Evolutionary conservation across 1,139 yeast species (phyloP).

Genomic region (Nadsonia starkeyi-henricii): DNA sequence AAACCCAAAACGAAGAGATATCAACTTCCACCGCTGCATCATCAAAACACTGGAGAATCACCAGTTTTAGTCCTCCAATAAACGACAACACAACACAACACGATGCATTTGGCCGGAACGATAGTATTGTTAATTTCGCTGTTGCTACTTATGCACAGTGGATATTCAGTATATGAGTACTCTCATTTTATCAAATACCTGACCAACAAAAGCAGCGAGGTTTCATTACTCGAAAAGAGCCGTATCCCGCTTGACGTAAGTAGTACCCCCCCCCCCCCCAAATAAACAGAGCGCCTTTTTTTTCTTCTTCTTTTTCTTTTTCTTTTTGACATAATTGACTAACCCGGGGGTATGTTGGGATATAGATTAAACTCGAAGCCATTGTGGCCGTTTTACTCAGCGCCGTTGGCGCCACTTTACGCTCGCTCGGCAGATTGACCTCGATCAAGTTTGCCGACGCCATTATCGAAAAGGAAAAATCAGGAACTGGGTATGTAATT

Average conservation of each 20-base stretch:
- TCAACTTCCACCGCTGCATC: no score
- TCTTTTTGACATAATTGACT: no score
- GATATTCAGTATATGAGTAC: constrained; percentile 24
- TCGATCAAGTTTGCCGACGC: constrained; percentile 19
- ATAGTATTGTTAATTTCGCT: constrained; percentile 7
- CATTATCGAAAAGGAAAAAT: constrained; percentile 14
- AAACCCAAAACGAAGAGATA: no score
- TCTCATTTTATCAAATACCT: constrained; percentile 9
- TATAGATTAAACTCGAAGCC: constrained; percentile 20
- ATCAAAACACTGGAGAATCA: no score
- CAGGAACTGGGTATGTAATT: constrained; percentile 10
- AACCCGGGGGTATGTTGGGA: no score
- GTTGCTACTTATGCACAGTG: constrained; percentile 18
- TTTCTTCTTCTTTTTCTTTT: no score
- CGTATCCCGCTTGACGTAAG: constrained; percentile 19
- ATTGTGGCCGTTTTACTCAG: constrained; percentile 17
- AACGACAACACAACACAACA: no score
- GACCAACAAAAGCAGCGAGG: constrained; percentile 5
- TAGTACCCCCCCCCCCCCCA: no score
- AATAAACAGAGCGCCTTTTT: no score
- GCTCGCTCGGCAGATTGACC: constrained; percentile 13
- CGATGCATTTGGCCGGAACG: no score
- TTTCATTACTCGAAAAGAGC: constrained; percentile 9
- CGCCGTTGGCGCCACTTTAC: constrained; percentile 13
- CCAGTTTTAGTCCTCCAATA: no score